Percentiles rank a stretch among this genome's conserved stretches.
phyloP scores from a whole-genome alignment of 139 green algal genomes.

The Astrephomene gubernaculifera region DNA sequence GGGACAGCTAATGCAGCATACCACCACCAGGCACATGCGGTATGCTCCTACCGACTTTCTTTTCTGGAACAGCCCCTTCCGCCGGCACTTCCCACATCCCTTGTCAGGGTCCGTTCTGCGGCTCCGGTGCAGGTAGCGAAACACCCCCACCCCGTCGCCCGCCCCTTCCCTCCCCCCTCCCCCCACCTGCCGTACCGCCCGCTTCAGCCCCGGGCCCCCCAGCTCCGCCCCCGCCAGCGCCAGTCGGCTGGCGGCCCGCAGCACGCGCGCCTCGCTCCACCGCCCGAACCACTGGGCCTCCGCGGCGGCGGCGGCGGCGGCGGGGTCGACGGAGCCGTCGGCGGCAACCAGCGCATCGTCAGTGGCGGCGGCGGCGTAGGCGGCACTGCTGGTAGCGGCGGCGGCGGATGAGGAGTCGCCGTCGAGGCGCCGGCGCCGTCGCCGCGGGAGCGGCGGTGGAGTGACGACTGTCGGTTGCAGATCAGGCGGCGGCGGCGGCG shows the following conservation, averaged over 20 bases:
- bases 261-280: constrained; percentile 11
- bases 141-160: too few relatives aligned
- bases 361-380: not conserved
- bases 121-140: too few relatives aligned
- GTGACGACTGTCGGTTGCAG: not conserved
- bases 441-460: not conserved
- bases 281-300: constrained; percentile 14
- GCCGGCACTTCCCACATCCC: too few relatives aligned
- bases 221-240: constrained; percentile 31
- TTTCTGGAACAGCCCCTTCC: too few relatives aligned
- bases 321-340: not conserved
- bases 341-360: constrained; percentile 19
- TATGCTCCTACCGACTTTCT: too few relatives aligned
- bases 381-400: not conserved
- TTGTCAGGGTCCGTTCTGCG: too few relatives aligned
- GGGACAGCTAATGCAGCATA: too few relatives aligned
- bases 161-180: too few relatives aligned
- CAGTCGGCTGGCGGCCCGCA: constrained; percentile 29
- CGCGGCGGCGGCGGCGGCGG: not conserved
- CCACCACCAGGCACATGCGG: too few relatives aligned
- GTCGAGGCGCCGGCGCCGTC: not conserved
- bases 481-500: not conserved
- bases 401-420: not conserved
- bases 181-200: constrained; percentile 24
- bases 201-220: constrained; percentile 4